phyloP scores from a whole-genome alignment of 257 asterid species.

The Solanum corneliomulleri region DNA sequence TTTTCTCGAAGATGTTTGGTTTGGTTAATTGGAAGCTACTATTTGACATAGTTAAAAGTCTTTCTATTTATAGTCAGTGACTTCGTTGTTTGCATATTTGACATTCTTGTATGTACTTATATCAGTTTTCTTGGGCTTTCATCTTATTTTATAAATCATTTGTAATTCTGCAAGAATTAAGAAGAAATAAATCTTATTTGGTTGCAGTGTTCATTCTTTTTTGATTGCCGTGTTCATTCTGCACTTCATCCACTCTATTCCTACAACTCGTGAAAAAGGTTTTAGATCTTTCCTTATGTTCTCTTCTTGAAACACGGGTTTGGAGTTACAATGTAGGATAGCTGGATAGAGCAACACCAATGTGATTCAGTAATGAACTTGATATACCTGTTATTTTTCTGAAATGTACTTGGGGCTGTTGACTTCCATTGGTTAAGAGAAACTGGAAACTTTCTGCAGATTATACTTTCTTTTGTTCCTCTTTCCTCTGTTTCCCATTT shows the following conservation, averaged over 20 bases:
- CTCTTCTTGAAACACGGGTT: not conserved
- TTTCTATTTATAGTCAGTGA: not conserved
- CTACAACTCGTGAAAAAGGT: not conserved
- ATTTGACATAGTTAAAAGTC: not conserved
- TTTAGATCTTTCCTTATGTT: not conserved
- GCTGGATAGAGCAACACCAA: not conserved
- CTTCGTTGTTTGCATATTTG: not conserved
- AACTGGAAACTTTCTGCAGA: not conserved
- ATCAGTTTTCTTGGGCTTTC: not conserved
- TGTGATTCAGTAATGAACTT: not conserved
- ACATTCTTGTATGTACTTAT: not conserved
- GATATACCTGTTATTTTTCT: not conserved
- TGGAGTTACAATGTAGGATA: not conserved
- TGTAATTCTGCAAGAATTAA: not conserved
- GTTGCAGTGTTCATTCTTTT: not conserved
- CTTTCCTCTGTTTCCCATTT: not conserved
- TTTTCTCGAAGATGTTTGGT: conserved; percentile 10
- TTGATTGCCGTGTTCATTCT: not conserved
- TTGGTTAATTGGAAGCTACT: conserved; percentile 4
- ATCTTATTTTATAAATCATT: not conserved
- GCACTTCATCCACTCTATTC: not conserved
- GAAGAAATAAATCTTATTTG: not conserved
- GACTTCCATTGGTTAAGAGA: not conserved
- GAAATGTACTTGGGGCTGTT: not conserved
- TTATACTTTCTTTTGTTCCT: not conserved